These are phyloP conservation scores for Pseudocohnilembus persalinus DNA, from an alignment of 169 alveolate genomes.

Conservation along the genomic window DNA sequence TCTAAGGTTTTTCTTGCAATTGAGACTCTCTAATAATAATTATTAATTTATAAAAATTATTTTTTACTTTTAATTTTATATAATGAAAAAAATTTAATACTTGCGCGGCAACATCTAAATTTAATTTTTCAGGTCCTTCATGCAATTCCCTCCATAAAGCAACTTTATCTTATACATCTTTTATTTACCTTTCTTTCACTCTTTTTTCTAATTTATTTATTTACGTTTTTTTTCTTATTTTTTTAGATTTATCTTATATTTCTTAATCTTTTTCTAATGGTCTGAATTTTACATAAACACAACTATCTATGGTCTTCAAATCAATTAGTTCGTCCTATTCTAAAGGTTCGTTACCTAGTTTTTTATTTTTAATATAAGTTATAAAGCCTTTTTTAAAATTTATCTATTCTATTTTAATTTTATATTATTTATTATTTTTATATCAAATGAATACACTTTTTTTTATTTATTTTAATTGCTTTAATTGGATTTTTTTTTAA, in stretches of 20 bases:
- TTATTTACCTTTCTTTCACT: constrained; percentile 26
- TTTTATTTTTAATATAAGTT: too few relatives aligned
- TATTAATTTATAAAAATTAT: too few relatives aligned
- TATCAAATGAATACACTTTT: too few relatives aligned
- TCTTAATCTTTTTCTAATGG: not conserved
- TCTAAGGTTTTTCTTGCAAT: constrained; percentile 61
- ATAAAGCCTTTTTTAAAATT: too few relatives aligned
- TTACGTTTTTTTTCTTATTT: not conserved
- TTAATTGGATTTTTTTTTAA: too few relatives aligned
- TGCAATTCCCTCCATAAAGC: constrained; percentile 11
- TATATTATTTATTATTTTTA: too few relatives aligned
- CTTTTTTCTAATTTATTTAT: not conserved
- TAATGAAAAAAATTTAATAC: too few relatives aligned
- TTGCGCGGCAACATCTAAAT: constrained; percentile 20
- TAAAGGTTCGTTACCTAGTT: not conserved
- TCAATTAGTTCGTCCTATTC: not conserved
- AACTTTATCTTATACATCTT: constrained; percentile 22
- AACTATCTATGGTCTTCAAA: not conserved
- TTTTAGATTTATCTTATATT: too few relatives aligned
- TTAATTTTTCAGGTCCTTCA: constrained; percentile 10
- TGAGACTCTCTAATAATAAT: constrained; percentile 17
- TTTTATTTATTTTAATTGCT: too few relatives aligned
- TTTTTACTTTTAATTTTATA: not conserved
- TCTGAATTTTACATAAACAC: not conserved
- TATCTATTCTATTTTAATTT: too few relatives aligned